Conservation (phyloP, 176 grass and related monocot genomes). For the Puya raimondii region DNA sequence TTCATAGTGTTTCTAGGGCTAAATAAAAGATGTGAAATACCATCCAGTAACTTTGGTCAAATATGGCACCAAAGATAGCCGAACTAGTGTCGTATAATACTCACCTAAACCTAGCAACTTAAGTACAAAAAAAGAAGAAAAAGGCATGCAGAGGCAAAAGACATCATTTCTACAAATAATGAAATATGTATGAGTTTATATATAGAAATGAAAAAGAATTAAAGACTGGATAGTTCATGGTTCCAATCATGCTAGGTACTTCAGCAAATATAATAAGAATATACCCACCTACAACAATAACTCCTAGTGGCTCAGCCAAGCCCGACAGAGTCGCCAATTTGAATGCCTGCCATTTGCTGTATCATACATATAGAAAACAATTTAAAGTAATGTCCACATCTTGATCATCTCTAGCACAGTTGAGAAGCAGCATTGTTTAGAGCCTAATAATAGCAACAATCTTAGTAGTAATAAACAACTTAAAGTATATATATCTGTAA, state of each 20-base stretch:
- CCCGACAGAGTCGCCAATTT: conserved; percentile 60
- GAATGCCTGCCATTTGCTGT: conserved; percentile 86
- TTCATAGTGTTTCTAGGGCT: background rate
- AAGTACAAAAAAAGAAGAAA: background rate
- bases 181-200: background rate
- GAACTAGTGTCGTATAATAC: background rate
- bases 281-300: conserved; percentile 67
- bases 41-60: background rate
- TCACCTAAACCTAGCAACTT: background rate
- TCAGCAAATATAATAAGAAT: conserved; percentile 3
- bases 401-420: too few relatives aligned
- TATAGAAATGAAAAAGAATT: background rate
- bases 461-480: too few relatives aligned
- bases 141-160: background rate
- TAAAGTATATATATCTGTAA: too few relatives aligned
- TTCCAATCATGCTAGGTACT: conserved; percentile 17
- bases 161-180: background rate
- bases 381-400: background rate
- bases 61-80: background rate
- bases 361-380: conserved; percentile 27
- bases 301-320: conserved; percentile 79
- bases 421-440: too few relatives aligned
- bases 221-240: background rate
- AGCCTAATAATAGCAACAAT: too few relatives aligned
- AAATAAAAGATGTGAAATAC: too few relatives aligned